Percentiles rank a stretch among this genome's conserved stretches.
Evolutionary conservation across 257 asterid genomes (phyloP).

Genomic region (Henckelia pumila): DNA sequence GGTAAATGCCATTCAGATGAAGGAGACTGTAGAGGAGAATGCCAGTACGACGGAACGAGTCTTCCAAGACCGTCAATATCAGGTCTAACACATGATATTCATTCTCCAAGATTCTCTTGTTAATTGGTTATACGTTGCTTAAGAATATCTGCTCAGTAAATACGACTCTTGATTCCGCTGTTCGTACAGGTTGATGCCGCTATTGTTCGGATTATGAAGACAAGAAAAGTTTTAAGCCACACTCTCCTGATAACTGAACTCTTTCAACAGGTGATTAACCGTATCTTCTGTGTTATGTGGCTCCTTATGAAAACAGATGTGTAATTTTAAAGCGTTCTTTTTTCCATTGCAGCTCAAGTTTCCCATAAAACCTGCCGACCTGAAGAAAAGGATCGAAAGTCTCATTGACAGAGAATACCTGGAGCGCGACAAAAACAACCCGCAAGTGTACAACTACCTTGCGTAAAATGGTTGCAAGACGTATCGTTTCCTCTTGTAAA

Average conservation of each 20-base stretch:
- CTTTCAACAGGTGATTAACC: conserved; percentile 78
- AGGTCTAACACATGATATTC: conserved; percentile 41
- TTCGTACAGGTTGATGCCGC: conserved; percentile 89
- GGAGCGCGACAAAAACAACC: conserved; percentile 88
- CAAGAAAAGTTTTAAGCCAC: conserved; percentile 89
- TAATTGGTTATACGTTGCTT: conserved; percentile 51
- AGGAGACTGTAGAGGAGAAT: conserved; percentile 96
- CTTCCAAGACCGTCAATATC: conserved; percentile 95
- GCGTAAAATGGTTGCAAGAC: conserved; percentile 47
- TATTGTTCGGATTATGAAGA: conserved; percentile 96
- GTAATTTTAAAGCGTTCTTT: conserved; percentile 10
- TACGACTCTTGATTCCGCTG: conserved; percentile 7
- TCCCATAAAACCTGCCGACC: conserved; percentile 93
- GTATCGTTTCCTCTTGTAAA: conserved; percentile 31
- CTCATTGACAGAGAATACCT: conserved; percentile 91
- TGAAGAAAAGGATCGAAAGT: conserved; percentile 98
- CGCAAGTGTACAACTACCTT: conserved; percentile 92
- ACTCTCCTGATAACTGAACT: conserved; percentile 95
- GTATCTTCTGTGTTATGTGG: not conserved
- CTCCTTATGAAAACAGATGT: not conserved
- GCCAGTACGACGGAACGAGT: conserved; percentile 93
- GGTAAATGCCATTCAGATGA: conserved; percentile 97
- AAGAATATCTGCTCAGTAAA: not conserved
- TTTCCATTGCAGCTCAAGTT: conserved; percentile 73
- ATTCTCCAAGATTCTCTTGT: not conserved